Percentiles rank a stretch among this genome's conserved stretches.
These are phyloP conservation scores for button mushroom (Agaricus bisporus) DNA, from an alignment of 768 basidiomycete genomes.

Conservation along the genomic window DNA sequence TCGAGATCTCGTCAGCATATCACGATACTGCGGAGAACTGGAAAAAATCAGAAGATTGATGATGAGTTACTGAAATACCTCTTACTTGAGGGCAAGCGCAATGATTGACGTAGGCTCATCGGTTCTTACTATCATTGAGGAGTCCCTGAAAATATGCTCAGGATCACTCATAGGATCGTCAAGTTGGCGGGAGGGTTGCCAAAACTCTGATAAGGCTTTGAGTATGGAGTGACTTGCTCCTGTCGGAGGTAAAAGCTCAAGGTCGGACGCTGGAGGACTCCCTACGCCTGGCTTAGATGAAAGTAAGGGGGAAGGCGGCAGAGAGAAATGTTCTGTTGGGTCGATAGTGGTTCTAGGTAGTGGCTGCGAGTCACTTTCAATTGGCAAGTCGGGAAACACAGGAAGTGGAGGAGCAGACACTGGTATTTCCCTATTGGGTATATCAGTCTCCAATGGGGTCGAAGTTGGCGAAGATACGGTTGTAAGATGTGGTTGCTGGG, in stretches of 20 bases:
- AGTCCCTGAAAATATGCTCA: slow-evolving; percentile 93
- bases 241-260: slow-evolving; percentile 32
- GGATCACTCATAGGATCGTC: slow-evolving; percentile 72
- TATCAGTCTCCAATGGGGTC: background rate
- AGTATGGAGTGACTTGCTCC: slow-evolving; percentile 59
- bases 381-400: background rate
- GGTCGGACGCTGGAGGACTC: slow-evolving; percentile 46
- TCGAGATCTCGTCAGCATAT: slow-evolving; percentile 71
- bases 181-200: slow-evolving; percentile 54
- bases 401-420: slow-evolving; percentile 1
- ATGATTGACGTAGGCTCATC: slow-evolving; percentile 99
- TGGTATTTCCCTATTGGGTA: background rate
- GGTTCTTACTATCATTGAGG: slow-evolving; percentile 89
- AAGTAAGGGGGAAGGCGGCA: slow-evolving; percentile 57
- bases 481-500: background rate
- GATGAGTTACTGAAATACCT: slow-evolving; percentile 7
- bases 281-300: slow-evolving; percentile 30
- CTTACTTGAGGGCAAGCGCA: slow-evolving; percentile 85
- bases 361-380: background rate
- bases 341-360: background rate
- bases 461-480: background rate
- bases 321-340: slow-evolving; percentile 28
- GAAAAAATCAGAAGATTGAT: background rate
- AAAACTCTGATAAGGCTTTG: slow-evolving; percentile 79
- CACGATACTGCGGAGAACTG: slow-evolving; percentile 79